Evolutionary conservation across 1,284 basidiomycete species (phyloP), one percentile per base, ranked within the genome.

Genomic region (Amylostereum areolatum): DNA sequence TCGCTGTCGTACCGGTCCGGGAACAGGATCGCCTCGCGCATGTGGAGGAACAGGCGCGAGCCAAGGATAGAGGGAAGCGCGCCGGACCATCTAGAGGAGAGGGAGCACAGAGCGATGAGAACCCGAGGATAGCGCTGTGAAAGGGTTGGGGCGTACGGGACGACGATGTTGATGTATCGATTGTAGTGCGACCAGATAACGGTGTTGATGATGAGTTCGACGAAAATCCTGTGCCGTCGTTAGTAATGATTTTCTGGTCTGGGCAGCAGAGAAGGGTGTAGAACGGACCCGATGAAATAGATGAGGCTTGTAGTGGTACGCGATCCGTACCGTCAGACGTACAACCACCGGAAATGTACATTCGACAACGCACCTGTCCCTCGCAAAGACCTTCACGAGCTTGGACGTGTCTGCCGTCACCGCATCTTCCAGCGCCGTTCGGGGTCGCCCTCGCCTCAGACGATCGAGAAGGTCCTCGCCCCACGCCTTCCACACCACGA

Each of bases 401-500:
- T 30, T 39, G 4, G 54, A 31, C 43, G 57, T 27, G 9, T 6
- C 28, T 5, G 52, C 51, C 3, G 50, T 46, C 8, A 31, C 33
- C 18, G 48, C 35, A 9, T 33, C 43, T 4, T 46, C 18, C 29
- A 35, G 9, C 9, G 34, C 8, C 8, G 40, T 43, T 31, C 35
- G 30, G 27, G 18, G 25, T 8, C 9, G 29, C 9, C 29, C 18
- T 6, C 27, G 28, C 3, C 48, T 40, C 4, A 45, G 27, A 9
- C 34, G 24, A n/a, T 31, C 5, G 6, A 45, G 24, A 4, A 45
- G 4, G 9, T 45, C 43, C n/a, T 45, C 44, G 9, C 42, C 53
- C 53, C 54, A 57, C 4, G 58, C 59, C 41, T 61, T 59, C 47
- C 55, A 58, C 4, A 60, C 45, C 7, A 62, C 63, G 12, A 64